A percentile compares a stretch with the other conserved stretches of the same genome.
Conservation (phyloP, 768 basidiomycete genomes). For the Leccinum disarticulatum region DNA sequence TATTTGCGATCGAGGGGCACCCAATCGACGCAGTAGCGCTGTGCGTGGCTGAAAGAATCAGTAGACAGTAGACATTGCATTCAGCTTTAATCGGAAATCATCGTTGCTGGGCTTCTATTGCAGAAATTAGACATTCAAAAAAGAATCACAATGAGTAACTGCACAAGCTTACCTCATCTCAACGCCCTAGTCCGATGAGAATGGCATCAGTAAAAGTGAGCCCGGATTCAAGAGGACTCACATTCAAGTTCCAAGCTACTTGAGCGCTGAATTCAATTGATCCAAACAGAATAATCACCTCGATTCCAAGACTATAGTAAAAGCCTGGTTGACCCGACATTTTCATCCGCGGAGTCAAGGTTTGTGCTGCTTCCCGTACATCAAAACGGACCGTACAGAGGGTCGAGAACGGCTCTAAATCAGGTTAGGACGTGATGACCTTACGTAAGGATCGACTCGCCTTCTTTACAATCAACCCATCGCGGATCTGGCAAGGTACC, state of each 20-base stretch:
- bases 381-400: conserved; percentile 13
- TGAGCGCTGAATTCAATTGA: conserved; percentile 27
- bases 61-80: background rate
- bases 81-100: conserved; percentile 11
- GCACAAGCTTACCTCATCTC: conserved; percentile 9
- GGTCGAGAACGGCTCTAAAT: conserved; percentile 11
- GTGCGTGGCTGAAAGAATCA: background rate
- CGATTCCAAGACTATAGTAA: conserved; percentile 7
- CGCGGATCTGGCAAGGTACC: conserved; percentile 6
- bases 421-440: background rate
- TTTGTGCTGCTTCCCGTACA: conserved; percentile 2
- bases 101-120: conserved; percentile 1
- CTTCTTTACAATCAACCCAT: conserved; percentile 13
- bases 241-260: conserved; percentile 13
- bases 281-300: conserved; percentile 18
- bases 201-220: background rate
- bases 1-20: background rate
- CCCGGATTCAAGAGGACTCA: background rate
- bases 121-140: background rate
- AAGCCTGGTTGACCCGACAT: background rate
- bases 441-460: background rate
- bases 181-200: conserved; percentile 2
- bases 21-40: background rate
- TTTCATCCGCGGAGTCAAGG: background rate
- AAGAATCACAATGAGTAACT: no score